A percentile compares a stretch with the other conserved stretches of the same genome.
Evolutionary conservation across 2,329 filamentous ascomycete species (phyloP).

Genomic region (Fusarium lyarnte): DNA sequence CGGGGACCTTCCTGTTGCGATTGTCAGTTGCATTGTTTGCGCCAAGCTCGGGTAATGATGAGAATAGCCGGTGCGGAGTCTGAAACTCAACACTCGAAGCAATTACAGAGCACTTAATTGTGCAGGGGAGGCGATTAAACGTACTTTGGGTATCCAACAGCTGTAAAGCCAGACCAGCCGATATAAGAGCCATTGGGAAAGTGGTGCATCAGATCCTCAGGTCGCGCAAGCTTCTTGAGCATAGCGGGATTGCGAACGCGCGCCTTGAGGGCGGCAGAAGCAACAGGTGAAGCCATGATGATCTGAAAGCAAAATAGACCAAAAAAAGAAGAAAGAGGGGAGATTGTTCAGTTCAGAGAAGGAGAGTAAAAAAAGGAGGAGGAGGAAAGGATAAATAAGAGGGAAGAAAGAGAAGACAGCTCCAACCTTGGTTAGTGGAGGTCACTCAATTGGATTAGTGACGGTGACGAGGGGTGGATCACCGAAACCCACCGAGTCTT

Average conservation of each 20-base stretch:
- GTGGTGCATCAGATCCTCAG: slow-evolving; percentile 80
- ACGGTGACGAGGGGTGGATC: slow-evolving; percentile 39
- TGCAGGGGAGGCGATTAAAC: slow-evolving; percentile 2
- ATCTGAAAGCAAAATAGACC: slow-evolving; percentile 12
- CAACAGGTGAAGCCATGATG: slow-evolving; percentile 61
- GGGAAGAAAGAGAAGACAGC: slow-evolving; percentile 22
- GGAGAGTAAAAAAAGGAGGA: background rate
- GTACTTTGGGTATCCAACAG: slow-evolving; percentile 85
- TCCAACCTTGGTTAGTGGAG: slow-evolving; percentile 26
- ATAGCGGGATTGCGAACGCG: slow-evolving; percentile 80
- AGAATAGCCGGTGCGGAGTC: slow-evolving; percentile 29
- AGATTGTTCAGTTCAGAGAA: slow-evolving; percentile 26
- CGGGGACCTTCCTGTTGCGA: slow-evolving; percentile 77
- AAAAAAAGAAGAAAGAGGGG: slow-evolving; percentile 30
- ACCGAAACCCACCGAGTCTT: slow-evolving; percentile 11
- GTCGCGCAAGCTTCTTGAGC: slow-evolving; percentile 80
- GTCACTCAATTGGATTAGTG: slow-evolving; percentile 1
- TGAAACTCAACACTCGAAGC: background rate
- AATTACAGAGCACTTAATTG: background rate
- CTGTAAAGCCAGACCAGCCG: slow-evolving; percentile 92
- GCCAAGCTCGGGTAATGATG: slow-evolving; percentile 29
- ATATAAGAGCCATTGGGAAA: slow-evolving; percentile 89
- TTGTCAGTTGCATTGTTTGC: background rate
- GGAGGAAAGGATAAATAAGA: slow-evolving; percentile 24
- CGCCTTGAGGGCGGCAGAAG: slow-evolving; percentile 78